Percentiles rank a stretch among this genome's conserved stretches.
Conservation (phyloP, 1,139 yeast species). For the Yamadazyma atlantica region DNA sequence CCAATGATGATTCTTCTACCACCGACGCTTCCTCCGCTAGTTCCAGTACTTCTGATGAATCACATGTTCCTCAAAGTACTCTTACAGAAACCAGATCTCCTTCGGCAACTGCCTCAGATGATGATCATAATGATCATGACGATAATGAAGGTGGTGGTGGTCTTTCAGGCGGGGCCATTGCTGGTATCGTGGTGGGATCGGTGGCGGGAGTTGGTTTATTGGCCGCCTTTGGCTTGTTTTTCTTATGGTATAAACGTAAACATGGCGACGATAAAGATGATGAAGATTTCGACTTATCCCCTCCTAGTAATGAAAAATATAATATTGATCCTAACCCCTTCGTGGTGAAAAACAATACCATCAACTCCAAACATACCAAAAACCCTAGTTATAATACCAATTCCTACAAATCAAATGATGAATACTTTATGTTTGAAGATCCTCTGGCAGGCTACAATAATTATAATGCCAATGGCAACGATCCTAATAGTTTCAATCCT, state of each 20-base stretch:
- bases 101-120: conserved; percentile 10
- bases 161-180: conserved; percentile 65
- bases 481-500: conserved; percentile 8
- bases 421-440: conserved; percentile 21
- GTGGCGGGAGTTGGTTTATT: conserved; percentile 49
- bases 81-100: conserved; percentile 21
- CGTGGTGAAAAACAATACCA: conserved; percentile 16
- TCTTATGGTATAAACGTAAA: conserved; percentile 42
- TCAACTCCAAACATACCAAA: conserved; percentile 16
- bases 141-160: conserved; percentile 13
- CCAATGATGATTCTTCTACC: conserved; percentile 1
- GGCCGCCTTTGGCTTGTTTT: conserved; percentile 37
- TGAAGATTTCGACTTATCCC: conserved; percentile 30
- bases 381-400: conserved; percentile 20
- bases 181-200: conserved; percentile 69
- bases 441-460: conserved; percentile 11
- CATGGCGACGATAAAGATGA: conserved; percentile 34
- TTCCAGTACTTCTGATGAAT: conserved; percentile 15
- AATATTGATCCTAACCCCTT: conserved; percentile 23
- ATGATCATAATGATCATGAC: conserved; percentile 7
- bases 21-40: neutral
- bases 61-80: conserved; percentile 22
- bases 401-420: conserved; percentile 29
- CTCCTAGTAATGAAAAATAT: conserved; percentile 23
- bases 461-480: neutral